Percentiles rank a stretch among this genome's conserved stretches.
Conservation (phyloP, 2,329 filamentous ascomycete species). For the Trichoderma gracile region DNA sequence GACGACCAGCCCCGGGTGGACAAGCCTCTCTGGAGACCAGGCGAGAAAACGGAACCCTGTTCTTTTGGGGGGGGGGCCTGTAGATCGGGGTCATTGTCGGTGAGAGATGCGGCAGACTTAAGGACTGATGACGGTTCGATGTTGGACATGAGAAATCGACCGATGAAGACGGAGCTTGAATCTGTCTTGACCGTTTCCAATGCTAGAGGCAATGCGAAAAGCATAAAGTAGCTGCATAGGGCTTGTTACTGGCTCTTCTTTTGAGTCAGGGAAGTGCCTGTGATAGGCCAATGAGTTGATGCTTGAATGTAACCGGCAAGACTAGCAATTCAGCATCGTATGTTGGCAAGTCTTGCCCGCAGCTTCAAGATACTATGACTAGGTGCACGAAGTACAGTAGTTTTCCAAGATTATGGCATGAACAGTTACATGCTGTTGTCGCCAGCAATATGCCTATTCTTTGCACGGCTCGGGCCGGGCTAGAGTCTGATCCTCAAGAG, state of each 20-base stretch:
- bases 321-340: background rate
- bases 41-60: background rate
- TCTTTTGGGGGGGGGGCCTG: background rate
- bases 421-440: too few relatives aligned
- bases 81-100: background rate
- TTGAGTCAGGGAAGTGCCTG: background rate
- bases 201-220: background rate
- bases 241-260: background rate
- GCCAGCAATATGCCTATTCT: too few relatives aligned
- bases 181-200: background rate
- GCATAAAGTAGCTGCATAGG: background rate
- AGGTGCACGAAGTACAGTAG: background rate
- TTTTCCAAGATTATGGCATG: too few relatives aligned
- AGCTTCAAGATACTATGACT: background rate
- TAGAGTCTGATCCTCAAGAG: background rate
- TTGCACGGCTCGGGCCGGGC: conserved; percentile 11
- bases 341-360: background rate
- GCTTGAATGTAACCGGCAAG: background rate
- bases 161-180: background rate
- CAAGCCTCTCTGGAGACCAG: background rate
- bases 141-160: background rate
- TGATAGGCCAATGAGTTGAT: background rate
- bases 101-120: conserved; percentile 5
- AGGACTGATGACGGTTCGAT: background rate
- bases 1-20: background rate